phyloP scores from a whole-genome alignment of 805 yeast species.

The Limtongia smithiae region DNA sequence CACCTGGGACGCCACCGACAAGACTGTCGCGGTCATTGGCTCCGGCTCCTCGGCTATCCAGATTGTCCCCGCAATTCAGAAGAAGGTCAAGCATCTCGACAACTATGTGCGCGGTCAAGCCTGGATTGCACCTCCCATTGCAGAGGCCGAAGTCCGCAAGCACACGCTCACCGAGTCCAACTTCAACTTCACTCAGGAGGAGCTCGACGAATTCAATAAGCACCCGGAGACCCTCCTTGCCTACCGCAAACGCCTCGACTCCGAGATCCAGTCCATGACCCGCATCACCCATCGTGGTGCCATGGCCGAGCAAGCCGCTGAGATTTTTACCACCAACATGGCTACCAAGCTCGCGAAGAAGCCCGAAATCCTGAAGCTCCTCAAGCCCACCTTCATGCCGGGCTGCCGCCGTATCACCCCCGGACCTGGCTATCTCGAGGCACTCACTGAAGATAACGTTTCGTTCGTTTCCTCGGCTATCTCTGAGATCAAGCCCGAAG shows the following conservation, averaged over 20 bases:
- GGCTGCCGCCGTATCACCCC: conserved; percentile 32
- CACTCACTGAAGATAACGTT: conserved; percentile 22
- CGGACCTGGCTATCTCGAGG: conserved; percentile 28
- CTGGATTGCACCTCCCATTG: conserved; percentile 28
- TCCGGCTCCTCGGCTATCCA: conserved; percentile 40
- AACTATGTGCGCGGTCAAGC: conserved; percentile 29
- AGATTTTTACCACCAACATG: conserved; percentile 5
- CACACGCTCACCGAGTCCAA: conserved; percentile 23
- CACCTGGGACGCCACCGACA: conserved; percentile 29
- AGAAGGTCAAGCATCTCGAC: conserved; percentile 30
- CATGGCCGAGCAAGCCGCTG: conserved; percentile 2
- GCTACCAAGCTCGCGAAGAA: conserved; percentile 7
- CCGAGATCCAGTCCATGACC: conserved; percentile 12
- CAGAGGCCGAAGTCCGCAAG: conserved; percentile 24
- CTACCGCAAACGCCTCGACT: conserved; percentile 32
- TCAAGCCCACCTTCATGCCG: conserved; percentile 25
- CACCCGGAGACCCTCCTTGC: conserved; percentile 26
- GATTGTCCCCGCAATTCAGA: conserved; percentile 33
- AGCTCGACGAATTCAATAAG: conserved; percentile 19
- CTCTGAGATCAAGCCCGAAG: conserved; percentile 16
- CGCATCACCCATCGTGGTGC: conserved; percentile 4
- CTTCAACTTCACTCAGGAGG: conserved; percentile 15
- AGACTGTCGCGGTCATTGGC: conserved; percentile 38
- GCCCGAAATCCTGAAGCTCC: conserved; percentile 16
- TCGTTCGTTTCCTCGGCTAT: conserved; percentile 19